Percentiles rank a stretch among this genome's conserved stretches.
Conservation (phyloP, 495 filamentous ascomycete species). For the Penicillium turbatum region DNA sequence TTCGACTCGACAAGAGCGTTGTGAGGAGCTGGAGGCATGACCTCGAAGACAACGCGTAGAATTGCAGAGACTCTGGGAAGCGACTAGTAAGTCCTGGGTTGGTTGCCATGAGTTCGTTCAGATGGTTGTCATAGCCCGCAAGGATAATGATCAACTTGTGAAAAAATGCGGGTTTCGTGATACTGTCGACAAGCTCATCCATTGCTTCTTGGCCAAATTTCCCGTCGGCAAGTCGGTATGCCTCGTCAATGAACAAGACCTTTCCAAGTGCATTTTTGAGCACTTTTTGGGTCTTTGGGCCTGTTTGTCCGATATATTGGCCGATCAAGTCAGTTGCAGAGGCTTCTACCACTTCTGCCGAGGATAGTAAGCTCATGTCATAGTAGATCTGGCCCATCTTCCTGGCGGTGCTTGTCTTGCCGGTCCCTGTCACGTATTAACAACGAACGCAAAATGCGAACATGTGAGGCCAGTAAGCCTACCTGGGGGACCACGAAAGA, state of each 20-base stretch:
- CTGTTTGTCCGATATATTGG: constrained; percentile 49
- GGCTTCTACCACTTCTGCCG: constrained; percentile 52
- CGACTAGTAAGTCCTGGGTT: constrained; percentile 51
- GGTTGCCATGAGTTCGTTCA: constrained; percentile 58
- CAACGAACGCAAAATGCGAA: not conserved
- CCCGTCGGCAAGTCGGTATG: constrained; percentile 52
- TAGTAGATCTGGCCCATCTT: constrained; percentile 73
- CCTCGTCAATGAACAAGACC: constrained; percentile 61
- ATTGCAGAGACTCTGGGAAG: constrained; percentile 48
- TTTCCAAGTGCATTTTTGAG: constrained; percentile 50
- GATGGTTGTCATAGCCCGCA: constrained; percentile 69
- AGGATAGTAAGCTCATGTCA: constrained; percentile 60
- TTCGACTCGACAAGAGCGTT: constrained; percentile 18
- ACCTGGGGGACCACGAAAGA: constrained; percentile 64
- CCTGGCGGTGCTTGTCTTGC: constrained; percentile 68
- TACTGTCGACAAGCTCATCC: constrained; percentile 65
- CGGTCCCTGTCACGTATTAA: constrained; percentile 49
- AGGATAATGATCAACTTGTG: constrained; percentile 69
- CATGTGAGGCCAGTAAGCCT: constrained; percentile 1
- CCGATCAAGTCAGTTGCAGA: constrained; percentile 62
- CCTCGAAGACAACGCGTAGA: constrained; percentile 33
- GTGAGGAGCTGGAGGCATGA: constrained; percentile 42
- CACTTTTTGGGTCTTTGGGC: constrained; percentile 38
- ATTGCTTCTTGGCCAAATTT: constrained; percentile 66
- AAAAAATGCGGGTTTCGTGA: constrained; percentile 59